Evolutionary conservation across 2,329 filamentous ascomycete genomes (phyloP).

Genomic region (Aureobasidium subglaciale): DNA sequence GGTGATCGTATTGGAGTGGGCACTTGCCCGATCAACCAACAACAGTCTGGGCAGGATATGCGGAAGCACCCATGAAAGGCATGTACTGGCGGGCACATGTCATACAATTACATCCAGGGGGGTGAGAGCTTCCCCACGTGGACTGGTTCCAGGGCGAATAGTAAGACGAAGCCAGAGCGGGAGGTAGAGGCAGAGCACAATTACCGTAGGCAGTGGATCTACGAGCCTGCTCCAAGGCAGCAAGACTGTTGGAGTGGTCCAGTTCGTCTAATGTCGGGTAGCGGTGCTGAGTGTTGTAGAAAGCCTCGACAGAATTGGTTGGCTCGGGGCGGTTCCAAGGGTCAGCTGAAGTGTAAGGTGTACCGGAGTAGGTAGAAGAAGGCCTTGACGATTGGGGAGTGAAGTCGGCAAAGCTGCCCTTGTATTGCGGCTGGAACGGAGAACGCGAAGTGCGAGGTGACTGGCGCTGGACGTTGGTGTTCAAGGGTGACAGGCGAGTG

Average conservation of each 20-base stretch:
- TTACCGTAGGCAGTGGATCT: conserved; percentile 25
- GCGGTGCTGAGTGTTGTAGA: conserved; percentile 27
- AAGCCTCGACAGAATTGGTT: conserved; percentile 23
- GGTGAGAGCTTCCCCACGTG: conserved; percentile 27
- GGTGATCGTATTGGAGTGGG: neutral
- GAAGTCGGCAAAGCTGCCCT: conserved; percentile 20
- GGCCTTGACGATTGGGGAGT: conserved; percentile 23
- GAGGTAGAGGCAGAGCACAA: conserved; percentile 18
- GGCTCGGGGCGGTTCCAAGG: conserved; percentile 27
- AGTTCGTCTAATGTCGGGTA: conserved; percentile 28
- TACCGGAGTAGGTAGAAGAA: conserved; percentile 26
- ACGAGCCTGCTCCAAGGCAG: conserved; percentile 27
- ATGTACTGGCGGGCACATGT: conserved; percentile 29
- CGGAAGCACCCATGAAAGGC: conserved; percentile 26
- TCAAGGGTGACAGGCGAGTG: conserved; percentile 51
- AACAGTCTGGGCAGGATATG: conserved; percentile 30
- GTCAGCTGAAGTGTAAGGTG: conserved; percentile 28
- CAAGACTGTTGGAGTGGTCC: conserved; percentile 27
- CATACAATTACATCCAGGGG: conserved; percentile 30
- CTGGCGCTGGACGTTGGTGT: conserved; percentile 55
- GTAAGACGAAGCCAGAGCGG: conserved; percentile 21
- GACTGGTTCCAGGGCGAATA: conserved; percentile 27
- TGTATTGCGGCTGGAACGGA: conserved; percentile 30
- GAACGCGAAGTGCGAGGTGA: conserved; percentile 41
- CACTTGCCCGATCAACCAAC: conserved; percentile 24